phyloP scores from a whole-genome alignment of 257 asterid genomes.

The Leptodermis oblonga region DNA sequence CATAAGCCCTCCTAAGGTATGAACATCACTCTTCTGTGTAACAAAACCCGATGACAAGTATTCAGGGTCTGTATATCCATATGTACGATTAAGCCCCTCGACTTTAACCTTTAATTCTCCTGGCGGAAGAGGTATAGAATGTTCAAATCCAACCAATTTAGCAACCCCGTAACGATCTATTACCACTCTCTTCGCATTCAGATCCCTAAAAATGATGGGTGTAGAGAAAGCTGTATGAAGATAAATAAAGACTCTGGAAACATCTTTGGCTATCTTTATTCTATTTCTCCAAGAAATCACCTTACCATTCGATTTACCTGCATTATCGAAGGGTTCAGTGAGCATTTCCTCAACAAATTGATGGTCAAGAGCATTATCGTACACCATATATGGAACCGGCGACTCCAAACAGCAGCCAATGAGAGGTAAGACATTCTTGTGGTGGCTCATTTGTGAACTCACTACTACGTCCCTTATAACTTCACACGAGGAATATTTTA shows the following conservation, averaged over 20 bases:
- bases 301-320: too few relatives aligned
- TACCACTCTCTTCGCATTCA: neutral
- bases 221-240: conserved; percentile 19
- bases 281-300: too few relatives aligned
- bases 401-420: neutral
- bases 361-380: neutral
- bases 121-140: conserved; percentile 16
- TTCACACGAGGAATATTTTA: neutral
- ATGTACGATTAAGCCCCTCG: neutral
- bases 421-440: neutral
- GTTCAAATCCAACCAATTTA: conserved; percentile 8
- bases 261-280: too few relatives aligned
- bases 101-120: too few relatives aligned
- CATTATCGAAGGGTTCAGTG: too few relatives aligned
- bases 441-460: neutral
- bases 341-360: too few relatives aligned
- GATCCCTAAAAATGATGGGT: conserved; percentile 1
- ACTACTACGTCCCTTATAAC: neutral
- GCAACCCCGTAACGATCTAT: conserved; percentile 16
- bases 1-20: conserved; percentile 10
- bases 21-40: conserved; percentile 17
- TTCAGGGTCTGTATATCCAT: conserved; percentile 1
- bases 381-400: neutral
- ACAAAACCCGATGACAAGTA: neutral
- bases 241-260: conserved; percentile 3